Conservation (phyloP, 2,329 filamentous ascomycete genomes). For the Aspergillus sp. region DNA sequence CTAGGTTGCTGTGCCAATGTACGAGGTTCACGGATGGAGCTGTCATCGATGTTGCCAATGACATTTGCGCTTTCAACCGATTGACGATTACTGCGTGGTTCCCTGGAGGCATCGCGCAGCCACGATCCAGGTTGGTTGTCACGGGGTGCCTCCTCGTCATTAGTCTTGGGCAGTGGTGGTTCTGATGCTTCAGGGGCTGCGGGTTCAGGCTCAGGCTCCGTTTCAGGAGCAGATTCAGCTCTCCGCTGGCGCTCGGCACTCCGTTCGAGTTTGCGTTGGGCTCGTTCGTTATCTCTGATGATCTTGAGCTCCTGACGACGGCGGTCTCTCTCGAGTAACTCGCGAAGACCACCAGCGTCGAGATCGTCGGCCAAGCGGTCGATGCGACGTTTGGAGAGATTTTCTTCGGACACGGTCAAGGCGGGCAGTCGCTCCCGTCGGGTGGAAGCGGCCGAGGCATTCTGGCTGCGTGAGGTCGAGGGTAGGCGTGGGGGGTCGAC, state of each 20-base stretch:
- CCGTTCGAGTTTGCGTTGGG: slow-evolving; percentile 41
- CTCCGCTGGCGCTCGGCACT: slow-evolving; percentile 50
- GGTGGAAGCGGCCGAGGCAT: slow-evolving; percentile 41
- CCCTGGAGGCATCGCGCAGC: slow-evolving; percentile 27
- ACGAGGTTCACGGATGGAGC: slow-evolving; percentile 22
- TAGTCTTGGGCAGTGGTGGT: not conserved
- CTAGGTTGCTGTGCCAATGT: slow-evolving; percentile 21
- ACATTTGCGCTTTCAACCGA: slow-evolving; percentile 26
- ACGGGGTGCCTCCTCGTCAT: not conserved
- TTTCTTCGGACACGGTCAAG: slow-evolving; percentile 54
- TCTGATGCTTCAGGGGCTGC: too few species aligned
- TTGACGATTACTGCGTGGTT: slow-evolving; percentile 13
- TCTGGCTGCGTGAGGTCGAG: slow-evolving; percentile 36
- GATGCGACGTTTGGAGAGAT: slow-evolving; percentile 53
- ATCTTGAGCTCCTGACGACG: slow-evolving; percentile 69
- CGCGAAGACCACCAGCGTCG: slow-evolving; percentile 72
- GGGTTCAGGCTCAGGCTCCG: not conserved
- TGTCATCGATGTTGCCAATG: slow-evolving; percentile 27
- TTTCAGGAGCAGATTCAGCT: slow-evolving; percentile 30
- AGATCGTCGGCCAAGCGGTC: slow-evolving; percentile 72
- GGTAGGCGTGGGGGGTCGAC: slow-evolving; percentile 55
- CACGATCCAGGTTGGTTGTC: slow-evolving; percentile 20
- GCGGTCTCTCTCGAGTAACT: slow-evolving; percentile 83
- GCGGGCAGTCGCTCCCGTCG: slow-evolving; percentile 46
- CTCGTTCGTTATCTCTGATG: slow-evolving; percentile 58